Percentiles rank a stretch among this genome's conserved stretches.
These are phyloP conservation scores for Amanita muscaria DNA, from an alignment of 768 basidiomycete species.

Conservation along the genomic window DNA sequence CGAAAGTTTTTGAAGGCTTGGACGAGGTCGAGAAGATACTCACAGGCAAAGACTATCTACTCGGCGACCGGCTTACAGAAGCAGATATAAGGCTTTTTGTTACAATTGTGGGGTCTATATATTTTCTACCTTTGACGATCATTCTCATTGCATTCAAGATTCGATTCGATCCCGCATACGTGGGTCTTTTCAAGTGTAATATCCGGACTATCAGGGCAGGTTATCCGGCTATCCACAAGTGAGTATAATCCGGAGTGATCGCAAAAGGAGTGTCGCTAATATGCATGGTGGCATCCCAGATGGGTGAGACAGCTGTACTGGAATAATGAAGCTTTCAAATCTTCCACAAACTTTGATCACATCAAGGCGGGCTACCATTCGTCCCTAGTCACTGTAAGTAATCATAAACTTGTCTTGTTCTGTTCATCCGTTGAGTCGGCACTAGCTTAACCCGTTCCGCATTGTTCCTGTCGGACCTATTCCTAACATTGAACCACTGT, in stretches of 20 bases:
- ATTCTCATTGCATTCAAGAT: constrained; percentile 33
- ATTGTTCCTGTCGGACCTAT: constrained; percentile 71
- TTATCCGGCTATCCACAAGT: constrained; percentile 79
- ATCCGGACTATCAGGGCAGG: constrained; percentile 75
- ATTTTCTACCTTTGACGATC: neutral
- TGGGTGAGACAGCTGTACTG: constrained; percentile 90
- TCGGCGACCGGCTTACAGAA: constrained; percentile 79
- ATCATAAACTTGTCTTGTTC: neutral
- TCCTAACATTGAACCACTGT: constrained; percentile 59
- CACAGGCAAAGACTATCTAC: constrained; percentile 70
- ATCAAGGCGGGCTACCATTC: constrained; percentile 73
- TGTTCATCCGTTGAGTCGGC: neutral
- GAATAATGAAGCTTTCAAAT: constrained; percentile 81
- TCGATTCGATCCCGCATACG: constrained; percentile 87
- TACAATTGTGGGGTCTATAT: constrained; percentile 83
- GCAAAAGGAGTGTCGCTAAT: no score
- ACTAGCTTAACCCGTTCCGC: constrained; percentile 69
- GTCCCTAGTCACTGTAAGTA: constrained; percentile 38
- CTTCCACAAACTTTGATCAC: constrained; percentile 83
- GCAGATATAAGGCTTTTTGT: constrained; percentile 85
- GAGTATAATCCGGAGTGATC: constrained; percentile 14
- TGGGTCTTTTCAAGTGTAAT: constrained; percentile 93
- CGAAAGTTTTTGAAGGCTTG: constrained; percentile 66
- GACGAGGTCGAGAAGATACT: constrained; percentile 76
- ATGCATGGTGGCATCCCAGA: no score